phyloP scores from a whole-genome alignment of 1,139 yeast genomes.

The Yamadazyma spencermartinsiae region DNA sequence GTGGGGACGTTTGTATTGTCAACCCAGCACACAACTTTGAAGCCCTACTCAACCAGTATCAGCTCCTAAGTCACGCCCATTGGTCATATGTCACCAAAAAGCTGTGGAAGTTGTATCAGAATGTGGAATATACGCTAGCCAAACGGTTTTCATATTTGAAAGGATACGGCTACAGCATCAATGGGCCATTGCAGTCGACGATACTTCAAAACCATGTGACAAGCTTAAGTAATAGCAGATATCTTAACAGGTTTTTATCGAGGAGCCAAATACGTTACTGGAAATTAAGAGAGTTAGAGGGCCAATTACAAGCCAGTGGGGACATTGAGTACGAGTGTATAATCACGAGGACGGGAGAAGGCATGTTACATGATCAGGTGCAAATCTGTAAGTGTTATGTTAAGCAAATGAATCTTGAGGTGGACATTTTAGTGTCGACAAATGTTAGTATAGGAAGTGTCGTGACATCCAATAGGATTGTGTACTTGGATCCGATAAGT shows the following conservation, averaged over 20 bases:
- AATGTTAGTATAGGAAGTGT: slow-evolving; percentile 36
- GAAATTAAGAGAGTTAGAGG: slow-evolving; percentile 28
- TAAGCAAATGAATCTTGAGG: slow-evolving; percentile 45
- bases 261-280: slow-evolving; percentile 21
- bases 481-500: slow-evolving; percentile 33
- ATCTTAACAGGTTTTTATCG: slow-evolving; percentile 17
- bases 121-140: neutral
- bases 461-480: slow-evolving; percentile 39
- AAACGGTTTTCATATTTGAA: slow-evolving; percentile 28
- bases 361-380: slow-evolving; percentile 11
- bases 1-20: slow-evolving; percentile 30
- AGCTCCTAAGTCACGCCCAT: slow-evolving; percentile 31
- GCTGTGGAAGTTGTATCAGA: slow-evolving; percentile 3
- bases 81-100: slow-evolving; percentile 4
- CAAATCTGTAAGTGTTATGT: slow-evolving; percentile 38
- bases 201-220: slow-evolving; percentile 19
- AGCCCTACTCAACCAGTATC: slow-evolving; percentile 40
- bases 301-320: slow-evolving; percentile 9
- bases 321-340: slow-evolving; percentile 24
- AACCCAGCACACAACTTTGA: slow-evolving; percentile 25
- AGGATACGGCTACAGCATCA: slow-evolving; percentile 34
- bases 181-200: slow-evolving; percentile 28
- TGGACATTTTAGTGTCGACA: slow-evolving; percentile 31
- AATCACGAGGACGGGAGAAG: slow-evolving; percentile 26
- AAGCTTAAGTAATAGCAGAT: slow-evolving; percentile 20